phyloP scores from a whole-genome alignment of 2,329 filamentous ascomycete species.

The Stachybotrys echinatus region DNA sequence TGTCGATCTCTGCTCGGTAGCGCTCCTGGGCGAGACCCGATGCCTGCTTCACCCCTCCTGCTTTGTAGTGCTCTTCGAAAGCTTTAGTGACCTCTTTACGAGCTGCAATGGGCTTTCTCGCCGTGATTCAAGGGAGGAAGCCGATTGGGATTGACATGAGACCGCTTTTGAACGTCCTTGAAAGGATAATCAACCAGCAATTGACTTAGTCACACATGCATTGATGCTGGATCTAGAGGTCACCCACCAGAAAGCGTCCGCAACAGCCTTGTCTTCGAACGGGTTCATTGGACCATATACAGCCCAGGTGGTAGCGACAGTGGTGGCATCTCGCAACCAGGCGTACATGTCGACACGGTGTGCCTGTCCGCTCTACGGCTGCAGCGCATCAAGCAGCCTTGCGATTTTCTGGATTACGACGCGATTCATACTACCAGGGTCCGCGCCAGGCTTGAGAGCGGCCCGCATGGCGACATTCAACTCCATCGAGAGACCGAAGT shows the following conservation, averaged over 20 bases:
- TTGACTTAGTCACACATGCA: too few species aligned
- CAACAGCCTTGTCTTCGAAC: slow-evolving; percentile 4
- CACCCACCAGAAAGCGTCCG: slow-evolving; percentile 6
- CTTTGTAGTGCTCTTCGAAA: slow-evolving; percentile 1
- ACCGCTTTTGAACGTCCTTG: neutral
- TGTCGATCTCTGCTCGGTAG: neutral
- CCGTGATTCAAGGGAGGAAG: slow-evolving; percentile 2
- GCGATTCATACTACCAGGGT: slow-evolving; percentile 7
- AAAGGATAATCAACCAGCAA: too few species aligned
- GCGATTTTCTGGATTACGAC: slow-evolving; percentile 4
- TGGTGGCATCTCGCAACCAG: slow-evolving; percentile 4
- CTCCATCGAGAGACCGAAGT: slow-evolving; percentile 2
- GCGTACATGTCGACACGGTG: slow-evolving; percentile 1
- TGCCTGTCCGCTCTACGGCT: neutral
- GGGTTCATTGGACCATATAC: slow-evolving; percentile 8
- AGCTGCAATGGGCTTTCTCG: slow-evolving; percentile 1
- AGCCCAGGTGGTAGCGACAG: slow-evolving; percentile 5
- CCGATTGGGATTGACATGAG: slow-evolving; percentile 3
- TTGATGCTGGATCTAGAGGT: too few species aligned
- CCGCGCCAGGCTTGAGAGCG: slow-evolving; percentile 5
- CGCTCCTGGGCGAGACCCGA: neutral
- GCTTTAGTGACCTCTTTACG: slow-evolving; percentile 1
- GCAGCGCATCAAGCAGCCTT: neutral
- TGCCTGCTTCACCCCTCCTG: neutral
- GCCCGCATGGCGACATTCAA: slow-evolving; percentile 3